Base-by-base conservation (phyloP, 257 asterid genomes). In the Scutellaria baicalensis region DNA sequence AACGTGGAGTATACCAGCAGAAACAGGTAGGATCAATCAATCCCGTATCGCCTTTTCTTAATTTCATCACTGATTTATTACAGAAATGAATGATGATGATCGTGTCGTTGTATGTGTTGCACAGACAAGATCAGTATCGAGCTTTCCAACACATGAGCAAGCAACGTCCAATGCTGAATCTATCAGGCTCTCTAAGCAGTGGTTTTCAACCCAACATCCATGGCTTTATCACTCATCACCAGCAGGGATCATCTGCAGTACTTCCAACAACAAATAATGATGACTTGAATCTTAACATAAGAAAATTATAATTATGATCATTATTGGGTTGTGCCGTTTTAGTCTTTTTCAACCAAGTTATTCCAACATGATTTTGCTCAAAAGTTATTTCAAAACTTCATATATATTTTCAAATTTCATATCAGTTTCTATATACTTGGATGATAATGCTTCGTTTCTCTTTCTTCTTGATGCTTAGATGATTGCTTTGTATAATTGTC, bases 61-160 rank as follows among this genome's bases (percentile, higher is more conserved):
- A n/a, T n/a, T 27, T 27, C 33, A 1, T 27, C 33, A 2, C 2
- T 23, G 27, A 23, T 23, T 23, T 23, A 1, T 23, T 23, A 23
- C 27, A 23, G 1, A 27, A 27, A 27, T 27, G 5, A 27, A 27
- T 27, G 0, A 3, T 27, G 33, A 27, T 27, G 33, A 27, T 27
- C 33, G 4, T 2, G 33, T 27, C 2, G 33, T 27, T 27, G 33
- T 27, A 27, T 6, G 10, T 18, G 6, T 42, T 49, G 40, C 51
- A 61, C 70, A 77, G 81, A 60, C 60, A 17, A 54, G 73, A n/a
- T n/a, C n/a, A 68, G 47, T 66, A 44, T 8, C 70, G 1, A 7
- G 75, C 8, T 60, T 50, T 1, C n/a, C 69, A 35, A 12, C 63
- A 27, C 52, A n/a, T n/a, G n/a, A n/a, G n/a, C n/a, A 52, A 11